Conservation (phyloP, 768 basidiomycete genomes). For the Mycena maculata region DNA sequence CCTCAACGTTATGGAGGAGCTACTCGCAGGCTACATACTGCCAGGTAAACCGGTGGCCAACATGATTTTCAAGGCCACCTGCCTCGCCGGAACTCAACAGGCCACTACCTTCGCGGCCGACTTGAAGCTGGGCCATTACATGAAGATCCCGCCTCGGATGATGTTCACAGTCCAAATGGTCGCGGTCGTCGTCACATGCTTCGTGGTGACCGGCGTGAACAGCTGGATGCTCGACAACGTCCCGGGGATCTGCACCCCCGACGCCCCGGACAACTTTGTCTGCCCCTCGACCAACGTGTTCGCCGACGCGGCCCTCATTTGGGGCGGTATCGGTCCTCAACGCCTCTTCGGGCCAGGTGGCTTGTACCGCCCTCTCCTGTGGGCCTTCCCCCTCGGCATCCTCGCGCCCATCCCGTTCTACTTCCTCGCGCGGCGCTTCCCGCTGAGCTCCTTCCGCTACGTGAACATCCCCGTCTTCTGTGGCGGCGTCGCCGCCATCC, state of each 20-base stretch:
- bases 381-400: slow-evolving; percentile 82
- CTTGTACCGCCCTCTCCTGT: slow-evolving; percentile 67
- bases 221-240: slow-evolving; percentile 81
- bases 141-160: slow-evolving; percentile 86
- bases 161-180: slow-evolving; percentile 79
- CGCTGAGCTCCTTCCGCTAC: slow-evolving; percentile 84
- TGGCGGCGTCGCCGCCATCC: slow-evolving; percentile 76
- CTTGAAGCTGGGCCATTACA: slow-evolving; percentile 89
- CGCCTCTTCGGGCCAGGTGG: slow-evolving; percentile 72
- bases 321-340: slow-evolving; percentile 83
- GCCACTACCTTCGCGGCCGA: slow-evolving; percentile 75
- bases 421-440: slow-evolving; percentile 82
- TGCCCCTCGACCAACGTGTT: slow-evolving; percentile 78
- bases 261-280: slow-evolving; percentile 71
- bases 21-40: slow-evolving; percentile 81
- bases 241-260: slow-evolving; percentile 73
- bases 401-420: slow-evolving; percentile 85
- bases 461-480: slow-evolving; percentile 91
- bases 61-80: slow-evolving; percentile 81
- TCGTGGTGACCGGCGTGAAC: slow-evolving; percentile 73
- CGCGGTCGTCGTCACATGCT: slow-evolving; percentile 65
- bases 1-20: slow-evolving; percentile 78
- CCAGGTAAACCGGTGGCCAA: slow-evolving; percentile 87
- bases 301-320: slow-evolving; percentile 78
- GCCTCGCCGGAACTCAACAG: slow-evolving; percentile 69